Evolutionary conservation across 176 grass and related monocot genomes (phyloP).

Genomic region (Aegilops bicornis): DNA sequence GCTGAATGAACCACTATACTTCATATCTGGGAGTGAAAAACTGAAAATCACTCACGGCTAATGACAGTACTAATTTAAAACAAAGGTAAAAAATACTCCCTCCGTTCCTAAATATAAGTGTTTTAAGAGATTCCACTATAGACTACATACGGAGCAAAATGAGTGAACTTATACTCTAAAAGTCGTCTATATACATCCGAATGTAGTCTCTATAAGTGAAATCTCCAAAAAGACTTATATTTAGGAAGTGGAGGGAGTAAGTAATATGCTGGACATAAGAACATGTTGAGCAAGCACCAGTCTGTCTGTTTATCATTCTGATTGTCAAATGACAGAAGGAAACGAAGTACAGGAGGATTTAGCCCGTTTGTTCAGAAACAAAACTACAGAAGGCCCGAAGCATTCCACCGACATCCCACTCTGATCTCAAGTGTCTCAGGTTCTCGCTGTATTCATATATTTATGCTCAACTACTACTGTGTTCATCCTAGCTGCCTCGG

Average conservation of each 20-base stretch:
- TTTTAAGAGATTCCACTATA: too few species aligned
- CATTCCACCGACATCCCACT: background rate
- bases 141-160: too few species aligned
- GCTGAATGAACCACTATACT: background rate
- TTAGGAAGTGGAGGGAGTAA: background rate
- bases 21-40: background rate
- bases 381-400: background rate
- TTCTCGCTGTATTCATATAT: background rate
- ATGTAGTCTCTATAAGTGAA: too few species aligned
- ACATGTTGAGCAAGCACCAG: background rate
- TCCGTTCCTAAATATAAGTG: too few species aligned
- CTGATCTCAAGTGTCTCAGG: background rate
- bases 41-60: too few species aligned
- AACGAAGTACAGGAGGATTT: background rate
- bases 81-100: too few species aligned
- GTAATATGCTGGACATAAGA: background rate
- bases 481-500: background rate
- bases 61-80: background rate
- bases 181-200: too few species aligned
- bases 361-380: constrained; percentile 22
- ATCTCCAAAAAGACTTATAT: too few species aligned
- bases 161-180: too few species aligned
- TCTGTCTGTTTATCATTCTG: background rate
- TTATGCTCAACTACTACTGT: background rate
- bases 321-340: background rate